Evolutionary conservation across 2,329 filamentous ascomycete genomes (phyloP).

Genomic region (Colletotrichum sp.): DNA sequence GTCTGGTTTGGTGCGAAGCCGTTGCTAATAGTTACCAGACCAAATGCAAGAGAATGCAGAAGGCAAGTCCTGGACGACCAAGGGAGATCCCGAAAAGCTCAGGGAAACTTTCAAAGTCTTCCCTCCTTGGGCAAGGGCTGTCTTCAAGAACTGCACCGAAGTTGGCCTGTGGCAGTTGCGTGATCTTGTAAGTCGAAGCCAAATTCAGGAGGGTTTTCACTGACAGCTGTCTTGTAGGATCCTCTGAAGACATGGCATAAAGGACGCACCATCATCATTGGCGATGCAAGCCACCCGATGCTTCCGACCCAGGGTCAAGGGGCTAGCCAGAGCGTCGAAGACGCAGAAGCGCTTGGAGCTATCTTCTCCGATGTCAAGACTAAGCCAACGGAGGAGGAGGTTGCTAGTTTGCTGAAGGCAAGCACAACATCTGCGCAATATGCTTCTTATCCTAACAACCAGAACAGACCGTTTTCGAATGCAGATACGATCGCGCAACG

Average conservation of each 20-base stretch:
- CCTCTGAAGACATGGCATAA: constrained; percentile 39
- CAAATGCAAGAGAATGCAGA: constrained; percentile 39
- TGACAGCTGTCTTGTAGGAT: constrained; percentile 24
- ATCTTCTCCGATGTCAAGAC: constrained; percentile 28
- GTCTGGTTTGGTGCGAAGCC: neutral
- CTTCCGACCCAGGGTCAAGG: constrained; percentile 48
- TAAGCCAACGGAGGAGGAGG: constrained; percentile 18
- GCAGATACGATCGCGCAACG: constrained; percentile 39
- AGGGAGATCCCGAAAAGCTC: constrained; percentile 38
- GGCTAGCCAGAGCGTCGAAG: constrained; percentile 45
- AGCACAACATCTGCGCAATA: rapidly evolving
- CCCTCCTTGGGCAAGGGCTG: constrained; percentile 40
- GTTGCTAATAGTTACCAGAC: constrained; percentile 18
- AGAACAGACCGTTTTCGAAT: constrained; percentile 25
- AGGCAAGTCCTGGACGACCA: constrained; percentile 43
- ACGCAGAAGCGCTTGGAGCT: constrained; percentile 40
- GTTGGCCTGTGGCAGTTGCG: constrained; percentile 49
- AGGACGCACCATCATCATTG: constrained; percentile 20
- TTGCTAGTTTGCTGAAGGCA: constrained; percentile 25
- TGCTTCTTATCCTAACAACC: neutral
- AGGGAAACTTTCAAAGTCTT: constrained; percentile 45
- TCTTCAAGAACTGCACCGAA: constrained; percentile 34
- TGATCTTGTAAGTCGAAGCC: constrained; percentile 30
- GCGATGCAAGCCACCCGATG: constrained; percentile 27
- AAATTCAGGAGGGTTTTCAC: neutral